phyloP scores from a whole-genome alignment of 345 rosid genomes.

The Eutrema yunnanense region DNA sequence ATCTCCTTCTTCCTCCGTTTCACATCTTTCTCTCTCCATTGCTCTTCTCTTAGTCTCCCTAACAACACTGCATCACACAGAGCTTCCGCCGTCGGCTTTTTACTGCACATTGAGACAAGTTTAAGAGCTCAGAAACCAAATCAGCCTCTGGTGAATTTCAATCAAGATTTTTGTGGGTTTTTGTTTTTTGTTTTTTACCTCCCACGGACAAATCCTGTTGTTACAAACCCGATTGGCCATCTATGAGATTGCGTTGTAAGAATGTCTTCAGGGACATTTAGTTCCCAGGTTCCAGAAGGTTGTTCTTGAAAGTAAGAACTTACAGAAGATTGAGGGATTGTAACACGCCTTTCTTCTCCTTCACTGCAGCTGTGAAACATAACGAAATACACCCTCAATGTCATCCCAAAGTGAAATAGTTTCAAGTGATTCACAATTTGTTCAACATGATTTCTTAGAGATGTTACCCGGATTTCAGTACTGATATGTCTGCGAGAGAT shows the following conservation, averaged over 20 bases:
- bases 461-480: constrained; percentile 54
- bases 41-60: constrained; percentile 59
- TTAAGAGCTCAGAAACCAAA: background rate
- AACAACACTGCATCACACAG: constrained; percentile 62
- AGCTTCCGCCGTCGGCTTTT: constrained; percentile 59
- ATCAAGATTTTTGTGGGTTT: background rate
- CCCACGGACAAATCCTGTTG: constrained; percentile 77
- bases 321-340: constrained; percentile 48
- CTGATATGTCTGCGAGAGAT: constrained; percentile 40
- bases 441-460: constrained; percentile 1
- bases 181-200: constrained; percentile 42
- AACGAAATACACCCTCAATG: background rate
- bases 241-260: constrained; percentile 39
- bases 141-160: background rate
- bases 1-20: constrained; percentile 56
- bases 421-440: background rate
- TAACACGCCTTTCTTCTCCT: constrained; percentile 35
- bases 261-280: constrained; percentile 47
- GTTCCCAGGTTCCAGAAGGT: constrained; percentile 60
- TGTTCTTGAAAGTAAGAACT: constrained; percentile 63
- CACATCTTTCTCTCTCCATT: constrained; percentile 51
- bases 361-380: constrained; percentile 36
- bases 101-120: constrained; percentile 38
- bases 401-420: background rate
- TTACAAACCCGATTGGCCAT: constrained; percentile 80